Evolutionary conservation across 75 land plant genomes (phyloP).

Genomic region (Picea glauca): DNA sequence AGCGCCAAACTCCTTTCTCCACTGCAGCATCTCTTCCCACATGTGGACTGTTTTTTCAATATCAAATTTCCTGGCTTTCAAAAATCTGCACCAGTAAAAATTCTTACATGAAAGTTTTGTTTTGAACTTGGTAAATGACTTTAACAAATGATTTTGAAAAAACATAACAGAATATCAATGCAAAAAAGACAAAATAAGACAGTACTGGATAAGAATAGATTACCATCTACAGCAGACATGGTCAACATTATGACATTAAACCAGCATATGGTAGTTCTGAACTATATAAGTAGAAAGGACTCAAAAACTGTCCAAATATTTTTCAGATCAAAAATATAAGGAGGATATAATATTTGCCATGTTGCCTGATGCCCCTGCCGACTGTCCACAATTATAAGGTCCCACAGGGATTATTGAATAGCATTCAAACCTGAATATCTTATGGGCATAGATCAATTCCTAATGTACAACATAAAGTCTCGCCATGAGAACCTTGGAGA

Average conservation of each 20-base stretch:
- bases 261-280: too few species aligned
- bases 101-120: constrained; percentile 3
- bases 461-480: too few species aligned
- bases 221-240: not conserved
- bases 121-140: not conserved
- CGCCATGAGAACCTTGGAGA: too few species aligned
- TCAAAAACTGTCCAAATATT: too few species aligned
- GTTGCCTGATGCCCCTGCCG: not conserved
- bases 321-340: too few species aligned
- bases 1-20: constrained; percentile 77
- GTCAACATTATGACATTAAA: not conserved
- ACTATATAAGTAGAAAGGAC: too few species aligned
- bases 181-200: not conserved
- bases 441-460: too few species aligned
- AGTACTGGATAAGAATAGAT: not conserved
- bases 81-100: constrained; percentile 37
- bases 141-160: not conserved
- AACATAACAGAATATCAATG: not conserved
- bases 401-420: not conserved
- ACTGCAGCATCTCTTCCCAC: constrained; percentile 81
- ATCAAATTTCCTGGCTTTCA: constrained; percentile 79
- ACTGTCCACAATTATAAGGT: not conserved
- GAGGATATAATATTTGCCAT: too few species aligned
- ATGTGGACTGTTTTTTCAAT: constrained; percentile 59
- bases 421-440: not conserved